These are phyloP conservation scores for Tetrahymena thermophila DNA, from an alignment of 73 alveolate genomes.

Conservation along the genomic window DNA sequence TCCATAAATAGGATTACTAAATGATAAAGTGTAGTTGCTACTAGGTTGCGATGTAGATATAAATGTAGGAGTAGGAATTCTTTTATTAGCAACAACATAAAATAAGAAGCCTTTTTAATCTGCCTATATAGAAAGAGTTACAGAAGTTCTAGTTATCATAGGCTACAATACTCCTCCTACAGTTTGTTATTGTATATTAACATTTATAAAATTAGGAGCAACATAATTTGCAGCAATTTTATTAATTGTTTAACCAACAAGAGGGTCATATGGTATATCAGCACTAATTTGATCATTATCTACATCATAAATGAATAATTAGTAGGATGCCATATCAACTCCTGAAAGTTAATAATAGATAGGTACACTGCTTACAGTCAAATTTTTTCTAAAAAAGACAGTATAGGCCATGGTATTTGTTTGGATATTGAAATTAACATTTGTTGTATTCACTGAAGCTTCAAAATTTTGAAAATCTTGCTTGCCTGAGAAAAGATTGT, in stretches of 20 bases:
- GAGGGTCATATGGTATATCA: background rate
- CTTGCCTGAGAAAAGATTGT: slow-evolving; percentile 6
- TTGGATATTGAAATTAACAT: background rate
- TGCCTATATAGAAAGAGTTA: slow-evolving; percentile 7
- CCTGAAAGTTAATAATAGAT: slow-evolving; percentile 8
- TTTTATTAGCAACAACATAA: slow-evolving; percentile 33
- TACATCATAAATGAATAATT: background rate
- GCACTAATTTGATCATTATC: background rate
- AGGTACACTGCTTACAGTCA: slow-evolving; percentile 1
- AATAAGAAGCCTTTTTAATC: slow-evolving; percentile 32
- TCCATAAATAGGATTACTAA: slow-evolving; percentile 31
- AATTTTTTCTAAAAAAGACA: slow-evolving; percentile 9
- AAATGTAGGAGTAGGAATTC: slow-evolving; percentile 27
- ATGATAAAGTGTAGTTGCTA: slow-evolving; percentile 9
- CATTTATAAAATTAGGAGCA: slow-evolving; percentile 5
- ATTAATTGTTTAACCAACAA: slow-evolving; percentile 27
- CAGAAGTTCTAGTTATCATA: slow-evolving; percentile 28
- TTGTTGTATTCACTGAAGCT: background rate
- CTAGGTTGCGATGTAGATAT: background rate
- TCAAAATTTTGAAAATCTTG: background rate
- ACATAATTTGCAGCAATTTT: background rate
- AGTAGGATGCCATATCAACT: background rate
- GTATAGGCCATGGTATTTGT: background rate
- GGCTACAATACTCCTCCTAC: background rate
- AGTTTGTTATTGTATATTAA: background rate